Percentiles rank a stretch among this genome's conserved stretches.
These are phyloP conservation scores for Pachysolen tannophilus DNA, from an alignment of 805 yeast genomes.

Conservation along the genomic window DNA sequence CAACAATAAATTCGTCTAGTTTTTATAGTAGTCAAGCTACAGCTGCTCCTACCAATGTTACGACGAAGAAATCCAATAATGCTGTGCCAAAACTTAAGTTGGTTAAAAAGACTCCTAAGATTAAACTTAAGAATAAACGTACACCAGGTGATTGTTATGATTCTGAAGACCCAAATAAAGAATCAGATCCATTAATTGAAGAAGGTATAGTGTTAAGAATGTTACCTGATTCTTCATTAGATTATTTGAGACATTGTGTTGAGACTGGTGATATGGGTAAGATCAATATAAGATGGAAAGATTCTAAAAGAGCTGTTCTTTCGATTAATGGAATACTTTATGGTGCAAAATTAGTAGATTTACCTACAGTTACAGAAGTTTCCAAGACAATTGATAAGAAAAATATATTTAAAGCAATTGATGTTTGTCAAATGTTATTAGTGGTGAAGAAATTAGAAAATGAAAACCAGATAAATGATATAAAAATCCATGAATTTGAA, in stretches of 20 bases:
- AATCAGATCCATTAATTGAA: conserved; percentile 89
- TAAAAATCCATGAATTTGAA: conserved; percentile 21
- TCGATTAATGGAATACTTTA: conserved; percentile 61
- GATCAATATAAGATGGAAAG: conserved; percentile 74
- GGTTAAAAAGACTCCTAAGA: conserved; percentile 29
- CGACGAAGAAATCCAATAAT: no score
- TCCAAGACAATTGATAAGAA: conserved; percentile 86
- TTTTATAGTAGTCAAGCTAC: no score
- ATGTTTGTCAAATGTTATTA: conserved; percentile 76
- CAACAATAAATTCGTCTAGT: not conserved
- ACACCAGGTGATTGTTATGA: conserved; percentile 95
- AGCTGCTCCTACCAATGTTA: no score
- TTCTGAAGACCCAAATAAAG: conserved; percentile 92
- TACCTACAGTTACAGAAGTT: conserved; percentile 83
- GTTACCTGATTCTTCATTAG: conserved; percentile 59
- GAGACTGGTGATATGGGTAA: conserved; percentile 69
- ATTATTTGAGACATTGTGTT: conserved; percentile 65
- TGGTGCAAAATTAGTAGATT: conserved; percentile 78
- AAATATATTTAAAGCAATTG: conserved; percentile 80
- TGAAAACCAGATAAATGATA: conserved; percentile 38
- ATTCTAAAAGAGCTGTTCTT: conserved; percentile 70
- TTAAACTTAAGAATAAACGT: conserved; percentile 51
- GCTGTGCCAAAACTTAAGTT: conserved; percentile 8
- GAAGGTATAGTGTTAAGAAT: conserved; percentile 79
- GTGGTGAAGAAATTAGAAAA: conserved; percentile 47